Evolutionary conservation across 2,329 filamentous ascomycete species (phyloP).

Genomic region (Phialophora verrucosa): DNA sequence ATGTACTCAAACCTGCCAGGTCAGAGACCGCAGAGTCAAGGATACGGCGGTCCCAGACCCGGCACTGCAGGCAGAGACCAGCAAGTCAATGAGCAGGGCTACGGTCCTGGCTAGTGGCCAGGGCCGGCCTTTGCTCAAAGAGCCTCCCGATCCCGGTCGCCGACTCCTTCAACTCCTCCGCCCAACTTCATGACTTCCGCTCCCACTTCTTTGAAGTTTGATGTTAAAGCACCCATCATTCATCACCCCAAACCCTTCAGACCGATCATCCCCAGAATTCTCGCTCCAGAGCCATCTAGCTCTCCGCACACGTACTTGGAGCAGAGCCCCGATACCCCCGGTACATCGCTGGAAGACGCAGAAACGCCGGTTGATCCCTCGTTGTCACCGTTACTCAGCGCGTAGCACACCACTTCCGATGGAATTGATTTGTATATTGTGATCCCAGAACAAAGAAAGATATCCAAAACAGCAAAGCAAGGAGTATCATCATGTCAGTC

Average conservation of each 20-base stretch:
- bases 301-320: not conserved
- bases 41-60: conserved; percentile 37
- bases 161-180: conserved; percentile 2
- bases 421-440: conserved; percentile 11
- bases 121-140: not conserved
- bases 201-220: not conserved
- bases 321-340: not conserved
- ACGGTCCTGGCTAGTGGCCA: conserved; percentile 35
- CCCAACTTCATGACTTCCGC: not conserved
- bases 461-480: conserved; percentile 6
- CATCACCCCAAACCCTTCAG: not conserved
- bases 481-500: conserved; percentile 2
- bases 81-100: conserved; percentile 38
- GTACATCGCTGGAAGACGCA: conserved; percentile 1
- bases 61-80: conserved; percentile 36
- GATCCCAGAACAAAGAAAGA: conserved; percentile 1
- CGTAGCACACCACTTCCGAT: not conserved
- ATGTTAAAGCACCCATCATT: not conserved
- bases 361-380: conserved; percentile 3
- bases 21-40: conserved; percentile 39
- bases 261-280: not conserved
- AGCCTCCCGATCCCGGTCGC: not conserved
- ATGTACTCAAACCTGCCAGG: conserved; percentile 38
- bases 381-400: not conserved
- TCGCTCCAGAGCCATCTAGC: not conserved